These are phyloP conservation scores for Tricholoma saponaceum DNA, from an alignment of 768 basidiomycete genomes.

Conservation along the genomic window DNA sequence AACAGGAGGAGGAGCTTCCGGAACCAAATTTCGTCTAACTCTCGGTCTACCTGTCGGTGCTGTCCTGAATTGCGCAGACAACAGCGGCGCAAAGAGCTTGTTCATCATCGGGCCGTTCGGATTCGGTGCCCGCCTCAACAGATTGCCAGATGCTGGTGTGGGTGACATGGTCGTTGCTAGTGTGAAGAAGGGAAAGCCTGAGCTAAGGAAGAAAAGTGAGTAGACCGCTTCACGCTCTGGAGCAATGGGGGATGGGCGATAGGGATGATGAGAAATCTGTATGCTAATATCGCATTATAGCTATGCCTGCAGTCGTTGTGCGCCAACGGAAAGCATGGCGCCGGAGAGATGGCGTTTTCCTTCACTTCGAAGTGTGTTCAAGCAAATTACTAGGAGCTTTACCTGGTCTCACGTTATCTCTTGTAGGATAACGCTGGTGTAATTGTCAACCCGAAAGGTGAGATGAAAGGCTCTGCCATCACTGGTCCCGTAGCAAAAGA, in stretches of 20 bases:
- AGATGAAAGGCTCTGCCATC: conserved; percentile 99
- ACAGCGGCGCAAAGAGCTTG: conserved; percentile 96
- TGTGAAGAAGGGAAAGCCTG: conserved; percentile 99
- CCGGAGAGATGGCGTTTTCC: conserved; percentile 96
- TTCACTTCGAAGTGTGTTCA: conserved; percentile 84
- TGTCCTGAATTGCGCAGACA: conserved; percentile 97
- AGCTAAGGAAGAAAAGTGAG: conserved; percentile 98
- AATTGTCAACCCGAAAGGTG: conserved; percentile 97
- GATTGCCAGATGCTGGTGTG: conserved; percentile 93
- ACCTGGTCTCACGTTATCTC: not conserved
- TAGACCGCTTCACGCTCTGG: conserved; percentile 12
- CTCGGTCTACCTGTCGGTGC: conserved; percentile 92
- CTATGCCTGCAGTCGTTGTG: conserved; percentile 95
- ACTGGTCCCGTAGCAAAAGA: conserved; percentile 98
- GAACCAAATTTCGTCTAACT: conserved; percentile 96
- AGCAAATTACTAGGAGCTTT: not conserved
- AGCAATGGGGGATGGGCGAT: not conserved
- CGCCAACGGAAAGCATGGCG: conserved; percentile 99
- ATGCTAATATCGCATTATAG: conserved; percentile 37
- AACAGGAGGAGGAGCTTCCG: conserved; percentile 62
- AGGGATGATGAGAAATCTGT: not conserved
- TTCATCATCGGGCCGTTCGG: conserved; percentile 95
- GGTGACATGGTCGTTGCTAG: conserved; percentile 95
- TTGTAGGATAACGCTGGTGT: conserved; percentile 89
- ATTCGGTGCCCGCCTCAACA: conserved; percentile 94